Conservation (phyloP, 257 asterid species). For the Agastache rugosa region DNA sequence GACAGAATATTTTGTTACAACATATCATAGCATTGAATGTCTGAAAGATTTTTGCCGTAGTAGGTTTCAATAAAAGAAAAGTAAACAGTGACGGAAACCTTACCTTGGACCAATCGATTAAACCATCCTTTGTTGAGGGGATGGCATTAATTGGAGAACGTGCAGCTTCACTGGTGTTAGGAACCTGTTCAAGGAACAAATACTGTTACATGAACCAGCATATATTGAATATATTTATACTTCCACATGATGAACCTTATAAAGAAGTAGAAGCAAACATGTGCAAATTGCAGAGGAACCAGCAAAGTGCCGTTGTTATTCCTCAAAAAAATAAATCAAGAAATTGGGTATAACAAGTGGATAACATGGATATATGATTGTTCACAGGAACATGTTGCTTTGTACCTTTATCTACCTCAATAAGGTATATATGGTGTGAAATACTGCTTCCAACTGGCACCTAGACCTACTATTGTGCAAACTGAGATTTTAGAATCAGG, state of each 20-base stretch:
- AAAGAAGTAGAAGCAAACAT: conserved; percentile 17
- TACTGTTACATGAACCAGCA: conserved; percentile 26
- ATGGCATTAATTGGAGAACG: conserved; percentile 74
- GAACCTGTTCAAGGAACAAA: conserved; percentile 64
- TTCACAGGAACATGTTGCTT: neutral
- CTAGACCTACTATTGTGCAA: conserved; percentile 13
- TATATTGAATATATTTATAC: conserved; percentile 16
- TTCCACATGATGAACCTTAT: conserved; percentile 23
- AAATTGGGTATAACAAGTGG: conserved; percentile 15
- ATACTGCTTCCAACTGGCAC: conserved; percentile 9
- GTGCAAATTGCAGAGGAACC: conserved; percentile 22
- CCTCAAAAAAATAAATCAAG: conserved; percentile 16
- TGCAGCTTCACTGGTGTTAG: conserved; percentile 63
- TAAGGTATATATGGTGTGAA: neutral
- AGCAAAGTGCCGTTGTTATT: neutral
- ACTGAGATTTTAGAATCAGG: conserved; percentile 1
- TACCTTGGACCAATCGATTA: conserved; percentile 95
- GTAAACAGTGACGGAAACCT: conserved; percentile 32
- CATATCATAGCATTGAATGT: conserved; percentile 16
- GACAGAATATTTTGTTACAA: neutral
- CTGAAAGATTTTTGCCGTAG: neutral
- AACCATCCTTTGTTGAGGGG: conserved; percentile 77
- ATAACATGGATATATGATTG: neutral
- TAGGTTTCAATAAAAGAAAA: conserved; percentile 22
- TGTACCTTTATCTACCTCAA: conserved; percentile 15